phyloP scores from a whole-genome alignment of 192 early-diverging fungal genomes.

The Coemansia umbellata region DNA sequence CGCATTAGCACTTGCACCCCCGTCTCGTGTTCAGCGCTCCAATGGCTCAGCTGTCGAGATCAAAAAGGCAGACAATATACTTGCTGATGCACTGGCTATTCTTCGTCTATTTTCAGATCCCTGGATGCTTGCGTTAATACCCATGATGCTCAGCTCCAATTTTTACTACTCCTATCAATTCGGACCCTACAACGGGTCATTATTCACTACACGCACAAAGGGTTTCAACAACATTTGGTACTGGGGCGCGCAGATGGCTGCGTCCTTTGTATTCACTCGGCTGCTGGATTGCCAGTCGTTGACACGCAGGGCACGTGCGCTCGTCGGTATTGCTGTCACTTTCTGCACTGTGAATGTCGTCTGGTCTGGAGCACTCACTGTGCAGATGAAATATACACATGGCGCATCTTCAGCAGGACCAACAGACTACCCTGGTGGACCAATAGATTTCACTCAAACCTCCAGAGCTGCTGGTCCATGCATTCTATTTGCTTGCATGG shows the following conservation, averaged over 20 bases:
- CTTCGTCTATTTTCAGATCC: conserved; percentile 58
- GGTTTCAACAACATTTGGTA: conserved; percentile 67
- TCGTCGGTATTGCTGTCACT: conserved; percentile 47
- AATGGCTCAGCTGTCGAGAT: conserved; percentile 61
- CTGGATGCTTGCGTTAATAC: conserved; percentile 62
- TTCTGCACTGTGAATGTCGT: conserved; percentile 41
- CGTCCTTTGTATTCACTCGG: conserved; percentile 57
- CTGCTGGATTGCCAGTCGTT: conserved; percentile 57
- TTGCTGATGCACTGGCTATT: conserved; percentile 52
- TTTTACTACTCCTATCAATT: conserved; percentile 81
- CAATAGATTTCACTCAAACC: conserved; percentile 43
- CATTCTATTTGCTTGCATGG: conserved; percentile 66
- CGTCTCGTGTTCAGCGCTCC: conserved; percentile 55
- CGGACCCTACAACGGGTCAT: conserved; percentile 57
- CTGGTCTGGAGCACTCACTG: conserved; percentile 57
- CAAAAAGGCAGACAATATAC: conserved; percentile 59
- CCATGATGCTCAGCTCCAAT: conserved; percentile 67
- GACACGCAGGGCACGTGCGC: conserved; percentile 56
- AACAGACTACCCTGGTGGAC: conserved; percentile 23
- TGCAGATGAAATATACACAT: conserved; percentile 54
- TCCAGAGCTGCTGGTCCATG: conserved; percentile 53
- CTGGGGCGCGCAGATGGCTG: conserved; percentile 68
- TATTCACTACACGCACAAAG: conserved; percentile 63
- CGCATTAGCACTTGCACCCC: conserved; percentile 55
- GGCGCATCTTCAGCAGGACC: neutral